Evolutionary conservation across 768 basidiomycete species (phyloP).

Genomic region (Gymnopilus junonius): DNA sequence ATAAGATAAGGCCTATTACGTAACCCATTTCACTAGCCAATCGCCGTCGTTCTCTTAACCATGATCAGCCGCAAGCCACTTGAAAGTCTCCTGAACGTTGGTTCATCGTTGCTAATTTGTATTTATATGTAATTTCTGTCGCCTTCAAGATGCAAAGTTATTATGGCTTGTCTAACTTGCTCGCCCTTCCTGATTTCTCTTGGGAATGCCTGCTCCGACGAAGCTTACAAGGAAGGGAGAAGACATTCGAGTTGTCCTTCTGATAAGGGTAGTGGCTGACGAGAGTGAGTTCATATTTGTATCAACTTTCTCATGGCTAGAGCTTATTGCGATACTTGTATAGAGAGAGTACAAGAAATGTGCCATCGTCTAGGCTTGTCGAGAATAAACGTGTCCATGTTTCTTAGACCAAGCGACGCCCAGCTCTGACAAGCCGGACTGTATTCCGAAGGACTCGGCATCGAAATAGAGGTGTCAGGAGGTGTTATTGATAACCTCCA

Average conservation of each 20-base stretch:
- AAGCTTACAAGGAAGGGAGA: neutral
- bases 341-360: neutral
- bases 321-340: neutral
- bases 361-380: constrained; percentile 1
- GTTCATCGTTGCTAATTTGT: neutral
- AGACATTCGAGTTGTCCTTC: neutral
- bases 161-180: neutral
- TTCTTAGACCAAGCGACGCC: neutral
- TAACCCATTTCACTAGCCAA: neutral
- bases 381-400: constrained; percentile 12
- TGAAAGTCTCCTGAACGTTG: no score
- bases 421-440: neutral
- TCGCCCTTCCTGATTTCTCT: neutral
- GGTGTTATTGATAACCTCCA: neutral
- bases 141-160: neutral
- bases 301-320: neutral
- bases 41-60: neutral
- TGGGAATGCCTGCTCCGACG: neutral
- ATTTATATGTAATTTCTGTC: neutral
- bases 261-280: neutral
- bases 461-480: constrained; percentile 1
- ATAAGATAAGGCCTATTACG: no score
- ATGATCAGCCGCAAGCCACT: no score
- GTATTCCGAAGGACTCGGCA: neutral
- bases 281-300: neutral